These are phyloP conservation scores for Ogataea thermomethanolica DNA, from an alignment of 805 yeast genomes.

Conservation along the genomic window DNA sequence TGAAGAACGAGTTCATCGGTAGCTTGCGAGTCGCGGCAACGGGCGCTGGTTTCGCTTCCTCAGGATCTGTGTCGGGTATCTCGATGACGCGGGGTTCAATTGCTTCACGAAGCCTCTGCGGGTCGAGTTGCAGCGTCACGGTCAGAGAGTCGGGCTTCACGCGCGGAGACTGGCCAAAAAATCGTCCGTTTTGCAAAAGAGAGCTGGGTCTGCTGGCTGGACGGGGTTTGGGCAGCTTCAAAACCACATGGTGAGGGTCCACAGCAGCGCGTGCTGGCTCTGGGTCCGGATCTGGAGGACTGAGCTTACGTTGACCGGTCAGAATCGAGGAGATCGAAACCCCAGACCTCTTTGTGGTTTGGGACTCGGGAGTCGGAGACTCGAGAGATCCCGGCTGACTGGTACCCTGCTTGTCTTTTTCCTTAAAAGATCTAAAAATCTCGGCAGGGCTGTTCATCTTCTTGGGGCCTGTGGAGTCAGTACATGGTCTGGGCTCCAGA, in stretches of 20 bases:
- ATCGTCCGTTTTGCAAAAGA: constrained; percentile 17
- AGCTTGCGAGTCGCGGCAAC: neutral
- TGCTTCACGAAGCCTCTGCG: constrained; percentile 8
- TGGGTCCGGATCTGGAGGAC: neutral
- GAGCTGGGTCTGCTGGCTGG: neutral
- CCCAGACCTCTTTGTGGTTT: neutral
- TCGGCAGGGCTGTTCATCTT: constrained; percentile 19
- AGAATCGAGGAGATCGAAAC: constrained; percentile 8
- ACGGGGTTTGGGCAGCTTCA: neutral
- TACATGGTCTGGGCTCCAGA: constrained; percentile 2
- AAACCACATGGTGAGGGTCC: constrained; percentile 6
- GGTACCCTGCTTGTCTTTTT: constrained; percentile 7
- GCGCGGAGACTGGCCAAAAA: constrained; percentile 12
- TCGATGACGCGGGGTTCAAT: constrained; percentile 1
- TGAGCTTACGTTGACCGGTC: neutral
- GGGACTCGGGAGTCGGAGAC: no score
- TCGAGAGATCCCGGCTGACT: neutral
- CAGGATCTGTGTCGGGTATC: constrained; percentile 1
- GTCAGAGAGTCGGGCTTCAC: constrained; percentile 9
- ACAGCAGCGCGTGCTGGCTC: neutral
- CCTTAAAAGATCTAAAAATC: constrained; percentile 15
- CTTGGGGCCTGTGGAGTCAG: constrained; percentile 1
- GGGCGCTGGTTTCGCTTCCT: constrained; percentile 7
- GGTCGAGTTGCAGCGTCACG: constrained; percentile 17
- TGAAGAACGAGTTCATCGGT: constrained; percentile 29